Percentiles rank a stretch among this genome's conserved stretches.
phyloP scores from a whole-genome alignment of 768 basidiomycete species.

The Kwoniella sp. region DNA sequence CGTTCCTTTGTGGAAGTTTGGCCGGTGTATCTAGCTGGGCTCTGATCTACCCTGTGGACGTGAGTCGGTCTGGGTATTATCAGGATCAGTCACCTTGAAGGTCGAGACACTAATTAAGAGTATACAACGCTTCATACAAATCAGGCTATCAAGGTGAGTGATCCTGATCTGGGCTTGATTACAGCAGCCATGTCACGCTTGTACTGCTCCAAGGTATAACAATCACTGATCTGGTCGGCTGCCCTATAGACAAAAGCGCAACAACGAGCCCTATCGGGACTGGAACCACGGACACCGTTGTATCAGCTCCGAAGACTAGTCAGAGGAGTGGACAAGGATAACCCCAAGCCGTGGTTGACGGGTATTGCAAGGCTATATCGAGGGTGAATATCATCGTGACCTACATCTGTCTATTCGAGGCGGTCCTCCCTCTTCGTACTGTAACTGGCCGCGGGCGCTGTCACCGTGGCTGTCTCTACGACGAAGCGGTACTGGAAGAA shows the following conservation, averaged over 20 bases:
- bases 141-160: constrained; percentile 32
- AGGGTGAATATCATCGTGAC: constrained; percentile 79
- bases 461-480: neutral
- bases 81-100: neutral
- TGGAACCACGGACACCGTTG: constrained; percentile 68
- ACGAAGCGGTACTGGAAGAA: neutral
- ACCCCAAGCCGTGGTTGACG: constrained; percentile 66
- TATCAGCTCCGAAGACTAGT: constrained; percentile 78
- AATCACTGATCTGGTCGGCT: too few relatives aligned
- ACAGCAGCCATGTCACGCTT: neutral
- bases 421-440: too few relatives aligned
- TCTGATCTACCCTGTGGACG: constrained; percentile 89
- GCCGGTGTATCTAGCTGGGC: constrained; percentile 80
- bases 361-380: constrained; percentile 86
- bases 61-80: constrained; percentile 57
- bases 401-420: too few relatives aligned
- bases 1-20: constrained; percentile 86
- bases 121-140: neutral
- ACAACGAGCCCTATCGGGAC: constrained; percentile 81
- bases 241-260: constrained; percentile 85
- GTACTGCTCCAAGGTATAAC: too few relatives aligned
- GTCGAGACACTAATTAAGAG: neutral
- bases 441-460: too few relatives aligned
- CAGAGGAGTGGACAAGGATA: constrained; percentile 77
- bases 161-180: neutral